Percentiles rank a stretch among this genome's conserved stretches.
These are phyloP conservation scores for Penicillium flavigenum DNA, from an alignment of 495 filamentous ascomycete species.

Conservation along the genomic window DNA sequence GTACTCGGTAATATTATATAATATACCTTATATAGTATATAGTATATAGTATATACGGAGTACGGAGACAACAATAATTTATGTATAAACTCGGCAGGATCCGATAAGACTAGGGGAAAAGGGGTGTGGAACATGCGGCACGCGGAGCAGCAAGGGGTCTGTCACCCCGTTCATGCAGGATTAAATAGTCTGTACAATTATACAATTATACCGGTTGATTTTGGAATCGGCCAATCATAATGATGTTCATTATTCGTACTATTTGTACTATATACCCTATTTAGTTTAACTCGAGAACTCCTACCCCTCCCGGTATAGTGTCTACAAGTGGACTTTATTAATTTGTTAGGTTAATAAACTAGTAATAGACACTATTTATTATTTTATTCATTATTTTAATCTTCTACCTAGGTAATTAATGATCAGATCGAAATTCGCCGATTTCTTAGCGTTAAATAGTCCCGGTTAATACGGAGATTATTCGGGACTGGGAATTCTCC, in stretches of 20 bases:
- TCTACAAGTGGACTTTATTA: no score
- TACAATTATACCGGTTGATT: neutral
- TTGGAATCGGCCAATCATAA: constrained; percentile 7
- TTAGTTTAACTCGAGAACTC: neutral
- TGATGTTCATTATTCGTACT: neutral
- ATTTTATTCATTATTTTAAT: no score
- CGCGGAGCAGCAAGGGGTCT: constrained; percentile 43
- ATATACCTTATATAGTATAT: neutral
- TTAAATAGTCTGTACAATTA: constrained; percentile 15
- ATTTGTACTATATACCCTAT: neutral
- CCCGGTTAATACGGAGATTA: constrained; percentile 21
- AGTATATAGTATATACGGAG: no score
- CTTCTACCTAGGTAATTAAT: no score
- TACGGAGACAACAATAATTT: no score
- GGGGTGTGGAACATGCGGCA: constrained; percentile 42
- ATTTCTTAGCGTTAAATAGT: constrained; percentile 1
- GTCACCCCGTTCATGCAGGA: constrained; percentile 37
- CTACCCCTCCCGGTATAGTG: constrained; percentile 10
- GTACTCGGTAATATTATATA: neutral
- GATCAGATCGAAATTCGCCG: constrained; percentile 11
- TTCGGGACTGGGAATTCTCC: constrained; percentile 19
- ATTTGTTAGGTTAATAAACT: no score
- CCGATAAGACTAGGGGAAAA: constrained; percentile 15
- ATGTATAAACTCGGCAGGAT: constrained; percentile 9
- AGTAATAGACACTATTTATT: no score